Evolutionary conservation across 2,329 filamentous ascomycete genomes (phyloP).

Genomic region (Fusarium sp.): DNA sequence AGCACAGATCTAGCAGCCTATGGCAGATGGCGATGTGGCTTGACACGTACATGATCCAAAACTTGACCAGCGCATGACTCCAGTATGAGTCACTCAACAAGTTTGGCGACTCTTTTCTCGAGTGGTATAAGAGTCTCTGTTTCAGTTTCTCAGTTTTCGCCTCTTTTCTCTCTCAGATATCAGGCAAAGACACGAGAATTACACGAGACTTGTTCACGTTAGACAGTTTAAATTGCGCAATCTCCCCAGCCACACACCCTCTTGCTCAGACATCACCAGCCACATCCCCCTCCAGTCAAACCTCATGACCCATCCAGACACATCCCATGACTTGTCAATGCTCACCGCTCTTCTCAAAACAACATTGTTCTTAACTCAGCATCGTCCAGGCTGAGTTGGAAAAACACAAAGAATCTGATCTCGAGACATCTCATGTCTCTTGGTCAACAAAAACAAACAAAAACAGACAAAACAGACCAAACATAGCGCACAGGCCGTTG

Average conservation of each 20-base stretch:
- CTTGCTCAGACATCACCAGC: not conserved
- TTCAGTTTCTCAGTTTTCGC: not conserved
- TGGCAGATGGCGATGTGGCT: conserved; percentile 15
- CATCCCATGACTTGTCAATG: conserved; percentile 20
- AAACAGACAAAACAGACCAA: not conserved
- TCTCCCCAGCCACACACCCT: conserved; percentile 18
- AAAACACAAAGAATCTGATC: not conserved
- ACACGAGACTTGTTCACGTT: conserved; percentile 2
- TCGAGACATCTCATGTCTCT: conserved; percentile 7
- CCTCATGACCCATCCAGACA: conserved; percentile 17
- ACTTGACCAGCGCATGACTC: conserved; percentile 15
- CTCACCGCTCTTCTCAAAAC: conserved; percentile 22
- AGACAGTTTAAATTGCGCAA: conserved; percentile 25
- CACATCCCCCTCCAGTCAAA: not conserved
- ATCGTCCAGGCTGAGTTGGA: conserved; percentile 15
- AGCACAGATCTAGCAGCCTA: conserved; percentile 17
- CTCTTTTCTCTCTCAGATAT: not conserved
- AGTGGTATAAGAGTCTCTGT: conserved; percentile 1
- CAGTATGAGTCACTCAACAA: conserved; percentile 16
- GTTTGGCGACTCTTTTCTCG: not conserved
- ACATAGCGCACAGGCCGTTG: conserved; percentile 8
- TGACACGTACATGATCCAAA: conserved; percentile 24
- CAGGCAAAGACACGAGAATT: not conserved
- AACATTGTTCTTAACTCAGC: conserved; percentile 7
- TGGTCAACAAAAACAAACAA: conserved; percentile 4